phyloP scores from a whole-genome alignment of 2,329 filamentous ascomycete genomes.

The Hymenoscyphus occultus region DNA sequence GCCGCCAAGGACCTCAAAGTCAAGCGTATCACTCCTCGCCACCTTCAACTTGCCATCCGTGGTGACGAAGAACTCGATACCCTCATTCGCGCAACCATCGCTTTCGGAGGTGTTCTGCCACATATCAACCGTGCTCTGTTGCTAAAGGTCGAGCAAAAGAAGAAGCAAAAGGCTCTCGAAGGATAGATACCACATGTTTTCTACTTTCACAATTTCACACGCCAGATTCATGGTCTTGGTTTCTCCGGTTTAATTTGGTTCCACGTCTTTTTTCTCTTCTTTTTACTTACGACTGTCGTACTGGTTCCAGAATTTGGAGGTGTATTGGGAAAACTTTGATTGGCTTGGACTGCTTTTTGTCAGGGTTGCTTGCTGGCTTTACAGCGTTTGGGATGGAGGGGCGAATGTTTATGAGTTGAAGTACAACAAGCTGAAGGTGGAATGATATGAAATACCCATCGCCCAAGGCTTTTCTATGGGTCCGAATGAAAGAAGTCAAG shows the following conservation, averaged over 20 bases:
- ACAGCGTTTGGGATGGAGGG: neutral
- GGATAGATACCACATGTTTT: constrained; percentile 32
- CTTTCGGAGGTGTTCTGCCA: constrained; percentile 95
- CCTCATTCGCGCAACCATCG: constrained; percentile 94
- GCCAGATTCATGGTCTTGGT: neutral
- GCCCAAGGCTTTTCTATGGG: constrained; percentile 11
- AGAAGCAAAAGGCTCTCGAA: constrained; percentile 65
- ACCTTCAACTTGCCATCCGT: constrained; percentile 95
- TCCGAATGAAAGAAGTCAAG: neutral
- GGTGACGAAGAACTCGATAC: constrained; percentile 98
- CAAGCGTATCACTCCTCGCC: constrained; percentile 98
- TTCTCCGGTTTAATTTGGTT: constrained; percentile 13
- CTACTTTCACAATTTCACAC: constrained; percentile 11
- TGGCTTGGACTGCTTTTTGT: constrained; percentile 13
- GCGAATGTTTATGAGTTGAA: constrained; percentile 25
- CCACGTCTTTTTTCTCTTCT: constrained; percentile 17
- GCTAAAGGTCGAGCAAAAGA: constrained; percentile 96
- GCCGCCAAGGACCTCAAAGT: constrained; percentile 99
- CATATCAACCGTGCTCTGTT: constrained; percentile 98
- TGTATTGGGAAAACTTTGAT: constrained; percentile 24
- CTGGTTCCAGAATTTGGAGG: constrained; percentile 13
- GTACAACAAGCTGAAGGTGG: constrained; percentile 11
- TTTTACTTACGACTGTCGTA: constrained; percentile 6
- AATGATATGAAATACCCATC: constrained; percentile 17
- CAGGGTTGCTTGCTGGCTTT: no score